Percentiles rank a stretch among this genome's conserved stretches.
Conservation (phyloP, 208 protist genomes). For the Strigomonas oncopelti region DNA sequence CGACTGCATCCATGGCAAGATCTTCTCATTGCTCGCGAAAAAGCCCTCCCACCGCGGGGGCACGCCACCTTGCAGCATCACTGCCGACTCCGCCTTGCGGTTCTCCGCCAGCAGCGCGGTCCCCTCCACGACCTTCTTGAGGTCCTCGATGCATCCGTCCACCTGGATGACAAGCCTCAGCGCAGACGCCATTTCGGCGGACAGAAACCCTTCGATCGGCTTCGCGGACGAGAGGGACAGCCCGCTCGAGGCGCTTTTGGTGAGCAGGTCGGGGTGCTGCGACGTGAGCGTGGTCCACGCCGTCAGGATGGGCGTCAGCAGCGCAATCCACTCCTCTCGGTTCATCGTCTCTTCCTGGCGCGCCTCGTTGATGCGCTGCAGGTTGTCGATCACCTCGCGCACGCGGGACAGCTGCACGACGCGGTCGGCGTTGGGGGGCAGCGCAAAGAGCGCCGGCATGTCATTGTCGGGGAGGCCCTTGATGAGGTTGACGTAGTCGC, state of each 20-base stretch:
- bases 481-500: constrained; percentile 79
- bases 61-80: constrained; percentile 84
- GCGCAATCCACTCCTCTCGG: constrained; percentile 83
- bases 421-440: constrained; percentile 93
- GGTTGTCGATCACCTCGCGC: constrained; percentile 59
- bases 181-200: constrained; percentile 76
- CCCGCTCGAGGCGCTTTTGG: constrained; percentile 16
- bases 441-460: constrained; percentile 87
- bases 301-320: constrained; percentile 80
- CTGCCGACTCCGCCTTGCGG: constrained; percentile 63
- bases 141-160: constrained; percentile 66
- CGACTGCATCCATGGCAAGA: constrained; percentile 85
- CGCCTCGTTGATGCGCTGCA: constrained; percentile 82
- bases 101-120: constrained; percentile 76
- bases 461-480: constrained; percentile 88
- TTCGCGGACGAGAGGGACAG: constrained; percentile 13
- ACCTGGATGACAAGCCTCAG: constrained; percentile 71
- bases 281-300: constrained; percentile 78
- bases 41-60: constrained; percentile 81
- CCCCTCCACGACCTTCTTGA: constrained; percentile 89
- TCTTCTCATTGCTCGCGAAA: constrained; percentile 81
- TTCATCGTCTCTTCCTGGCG: constrained; percentile 58
- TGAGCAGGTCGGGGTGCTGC: constrained; percentile 60
- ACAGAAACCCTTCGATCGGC: constrained; percentile 89
- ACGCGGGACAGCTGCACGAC: constrained; percentile 84